phyloP scores from a whole-genome alignment of 257 asterid genomes.

The Ajuga chamaepitys region DNA sequence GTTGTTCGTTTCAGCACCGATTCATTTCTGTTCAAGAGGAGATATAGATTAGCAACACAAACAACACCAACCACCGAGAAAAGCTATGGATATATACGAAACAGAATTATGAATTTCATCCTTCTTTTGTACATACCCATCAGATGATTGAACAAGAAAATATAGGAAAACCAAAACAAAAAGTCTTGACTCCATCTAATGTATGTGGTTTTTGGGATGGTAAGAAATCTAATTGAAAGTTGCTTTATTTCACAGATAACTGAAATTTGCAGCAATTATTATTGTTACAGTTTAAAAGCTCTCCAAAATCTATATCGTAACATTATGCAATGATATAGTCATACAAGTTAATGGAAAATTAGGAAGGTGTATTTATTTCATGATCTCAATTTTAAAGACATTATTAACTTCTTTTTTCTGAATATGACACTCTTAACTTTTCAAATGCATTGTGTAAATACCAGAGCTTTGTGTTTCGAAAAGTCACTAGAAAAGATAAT shows the following conservation, averaged over 20 bases:
- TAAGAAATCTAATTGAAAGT: not conserved
- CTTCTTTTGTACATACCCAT: slow-evolving; percentile 21
- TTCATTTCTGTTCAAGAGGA: slow-evolving; percentile 19
- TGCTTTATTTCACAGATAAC: not conserved
- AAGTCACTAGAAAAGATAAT: too few relatives aligned
- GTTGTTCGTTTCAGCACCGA: slow-evolving; percentile 23
- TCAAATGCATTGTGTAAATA: too few relatives aligned
- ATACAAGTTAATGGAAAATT: too few relatives aligned
- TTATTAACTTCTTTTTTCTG: too few relatives aligned
- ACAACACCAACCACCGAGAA: not conserved
- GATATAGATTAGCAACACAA: not conserved
- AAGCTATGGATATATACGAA: not conserved
- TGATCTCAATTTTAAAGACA: too few relatives aligned
- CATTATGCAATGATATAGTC: too few relatives aligned
- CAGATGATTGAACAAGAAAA: slow-evolving; percentile 18
- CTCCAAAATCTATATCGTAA: not conserved
- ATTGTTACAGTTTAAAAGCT: too few relatives aligned
- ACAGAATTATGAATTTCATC: not conserved
- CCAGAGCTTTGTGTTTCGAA: too few relatives aligned
- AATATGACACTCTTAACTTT: too few relatives aligned
- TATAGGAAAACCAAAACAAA: slow-evolving; percentile 18
- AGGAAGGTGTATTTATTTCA: too few relatives aligned
- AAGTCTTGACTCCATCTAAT: slow-evolving; percentile 31
- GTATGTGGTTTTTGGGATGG: not conserved
- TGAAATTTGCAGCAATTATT: not conserved